phyloP scores from a whole-genome alignment of 1,284 basidiomycete species.

The Pisolithus thermaeus region DNA sequence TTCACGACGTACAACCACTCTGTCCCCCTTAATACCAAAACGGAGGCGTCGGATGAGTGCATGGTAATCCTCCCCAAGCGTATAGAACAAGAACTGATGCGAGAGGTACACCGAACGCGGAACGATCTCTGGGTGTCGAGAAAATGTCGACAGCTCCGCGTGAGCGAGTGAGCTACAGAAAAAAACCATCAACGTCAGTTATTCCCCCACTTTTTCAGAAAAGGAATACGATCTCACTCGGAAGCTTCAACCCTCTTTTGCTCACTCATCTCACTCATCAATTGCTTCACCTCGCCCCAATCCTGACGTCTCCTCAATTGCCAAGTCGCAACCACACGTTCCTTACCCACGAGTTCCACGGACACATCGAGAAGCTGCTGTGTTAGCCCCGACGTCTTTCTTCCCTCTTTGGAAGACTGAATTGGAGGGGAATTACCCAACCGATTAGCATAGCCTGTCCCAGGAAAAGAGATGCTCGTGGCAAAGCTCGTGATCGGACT shows the following conservation, averaged over 20 bases:
- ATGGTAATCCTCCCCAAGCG: constrained; percentile 74
- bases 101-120: constrained; percentile 74
- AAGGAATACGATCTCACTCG: constrained; percentile 13
- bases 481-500: constrained; percentile 32
- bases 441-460: constrained; percentile 32
- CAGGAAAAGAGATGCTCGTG: constrained; percentile 42
- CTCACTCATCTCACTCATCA: constrained; percentile 20
- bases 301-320: constrained; percentile 47
- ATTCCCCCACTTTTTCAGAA: not conserved
- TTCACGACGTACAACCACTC: constrained; percentile 66
- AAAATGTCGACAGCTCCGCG: constrained; percentile 75
- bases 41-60: constrained; percentile 66
- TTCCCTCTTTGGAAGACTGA: constrained; percentile 2
- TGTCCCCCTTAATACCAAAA: constrained; percentile 52
- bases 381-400: constrained; percentile 30
- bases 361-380: constrained; percentile 30
- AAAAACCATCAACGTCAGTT: not conserved
- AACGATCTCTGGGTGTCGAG: constrained; percentile 50
- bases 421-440: constrained; percentile 21
- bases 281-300: constrained; percentile 49
- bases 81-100: constrained; percentile 76
- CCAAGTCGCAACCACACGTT: constrained; percentile 64
- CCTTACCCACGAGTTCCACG: constrained; percentile 32
- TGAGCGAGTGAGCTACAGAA: constrained; percentile 49
- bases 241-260: constrained; percentile 5